These are phyloP conservation scores for Podospora sp. DNA, from an alignment of 495 filamentous ascomycete species.

Conservation along the genomic window DNA sequence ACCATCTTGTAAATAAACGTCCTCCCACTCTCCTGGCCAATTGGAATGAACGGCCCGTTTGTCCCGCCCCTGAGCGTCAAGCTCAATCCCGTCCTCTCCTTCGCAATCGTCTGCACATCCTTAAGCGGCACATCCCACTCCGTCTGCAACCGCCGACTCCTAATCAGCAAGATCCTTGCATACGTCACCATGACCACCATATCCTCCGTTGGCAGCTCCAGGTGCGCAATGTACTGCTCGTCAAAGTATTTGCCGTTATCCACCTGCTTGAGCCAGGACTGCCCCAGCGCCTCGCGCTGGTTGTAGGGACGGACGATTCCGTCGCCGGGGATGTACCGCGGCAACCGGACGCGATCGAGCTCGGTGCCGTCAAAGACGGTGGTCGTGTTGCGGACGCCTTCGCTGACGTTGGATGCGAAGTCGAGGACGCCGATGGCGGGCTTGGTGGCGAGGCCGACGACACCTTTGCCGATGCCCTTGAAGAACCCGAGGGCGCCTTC, in stretches of 20 bases:
- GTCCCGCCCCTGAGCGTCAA: constrained; percentile 85
- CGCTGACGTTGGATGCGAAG: constrained; percentile 91
- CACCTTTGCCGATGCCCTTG: constrained; percentile 94
- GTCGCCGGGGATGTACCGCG: constrained; percentile 87
- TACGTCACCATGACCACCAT: constrained; percentile 97
- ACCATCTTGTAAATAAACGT: constrained; percentile 79
- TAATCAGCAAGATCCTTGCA: constrained; percentile 84
- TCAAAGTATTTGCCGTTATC: constrained; percentile 97
- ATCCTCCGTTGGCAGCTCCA: constrained; percentile 87
- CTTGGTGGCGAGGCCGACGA: constrained; percentile 90
- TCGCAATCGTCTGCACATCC: constrained; percentile 94
- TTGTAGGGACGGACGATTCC: constrained; percentile 94
- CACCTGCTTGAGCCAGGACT: constrained; percentile 97
- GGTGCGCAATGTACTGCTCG: constrained; percentile 94
- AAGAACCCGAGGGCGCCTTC: constrained; percentile 92
- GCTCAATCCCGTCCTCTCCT: constrained; percentile 92
- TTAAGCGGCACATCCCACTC: constrained; percentile 97
- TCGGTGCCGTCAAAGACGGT: constrained; percentile 96
- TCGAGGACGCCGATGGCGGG: constrained; percentile 97
- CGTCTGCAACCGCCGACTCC: constrained; percentile 76
- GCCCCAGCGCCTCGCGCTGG: constrained; percentile 92
- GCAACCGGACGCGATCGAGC: constrained; percentile 87
- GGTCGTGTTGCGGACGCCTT: constrained; percentile 97
- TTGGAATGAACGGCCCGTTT: constrained; percentile 93
- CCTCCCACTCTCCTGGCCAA: constrained; percentile 81